Evolutionary conservation across 75 land plant genomes (phyloP), one percentile per base, ranked within the genome.

Genomic region (Selaginella tamariscina): DNA sequence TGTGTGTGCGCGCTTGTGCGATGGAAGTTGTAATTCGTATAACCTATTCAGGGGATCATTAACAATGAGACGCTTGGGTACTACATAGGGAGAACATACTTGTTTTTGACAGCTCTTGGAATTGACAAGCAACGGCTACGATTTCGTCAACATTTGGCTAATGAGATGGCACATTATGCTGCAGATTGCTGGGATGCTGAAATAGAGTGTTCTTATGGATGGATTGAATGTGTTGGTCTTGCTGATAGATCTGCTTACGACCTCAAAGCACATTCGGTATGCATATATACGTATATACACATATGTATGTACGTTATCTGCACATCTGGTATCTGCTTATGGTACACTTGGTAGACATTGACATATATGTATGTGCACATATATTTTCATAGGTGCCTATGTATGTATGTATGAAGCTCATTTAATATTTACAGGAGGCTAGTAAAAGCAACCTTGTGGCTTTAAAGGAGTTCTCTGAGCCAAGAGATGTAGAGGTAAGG

Each of bases 151-250:
- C 98, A 94, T 79, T 75, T 89, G 28, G 79, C 84, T 33, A 94
- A 94, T 71, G 98, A 94, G 75, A 94, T 94, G 98, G 98, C 98
- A 31, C 98, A 94, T 29, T 94, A 94, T 79, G 98, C 98, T 64
- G 86, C 86, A 44, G 98, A 94, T 65, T 94, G 98, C 72, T 94
- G 98, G 98, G 98, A 94, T 83, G 98, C 98, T 55, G 98, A 94
- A 70, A 89, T 94, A 55, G 98, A 94, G 70, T 83, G 91, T 63
- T 89, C 98, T 0, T 87, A 89, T 79, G 98, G 96, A 30, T 94
- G 98, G 98, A 85, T 94, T 69, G 98, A 94, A 56, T 89, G 90
- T 82, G 96, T 89, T 54, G 95, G 98, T 27, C 86, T 89, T 66
- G 98, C 98, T 18, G 98, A 94, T 68, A 79, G 98, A 60, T 94